phyloP scores from a whole-genome alignment of 2,329 filamentous ascomycete species.

The Hypoxylon sp. region DNA sequence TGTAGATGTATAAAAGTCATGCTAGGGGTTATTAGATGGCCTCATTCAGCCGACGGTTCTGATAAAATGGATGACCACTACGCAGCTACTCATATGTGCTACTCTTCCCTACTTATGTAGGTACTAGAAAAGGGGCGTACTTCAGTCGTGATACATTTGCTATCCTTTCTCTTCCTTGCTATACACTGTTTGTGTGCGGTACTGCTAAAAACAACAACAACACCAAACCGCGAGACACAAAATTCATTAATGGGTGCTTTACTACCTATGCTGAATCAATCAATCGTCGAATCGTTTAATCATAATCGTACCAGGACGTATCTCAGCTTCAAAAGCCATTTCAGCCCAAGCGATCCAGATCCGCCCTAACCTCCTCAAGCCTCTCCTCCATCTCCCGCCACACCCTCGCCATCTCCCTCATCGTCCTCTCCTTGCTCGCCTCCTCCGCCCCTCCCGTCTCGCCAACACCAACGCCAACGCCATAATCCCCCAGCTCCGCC shows the following conservation, averaged over 20 bases:
- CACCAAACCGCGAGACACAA: not conserved
- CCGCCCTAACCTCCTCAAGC: constrained; percentile 62
- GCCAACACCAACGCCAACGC: constrained; percentile 55
- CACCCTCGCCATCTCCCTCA: constrained; percentile 66
- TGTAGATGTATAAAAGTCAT: too few species aligned
- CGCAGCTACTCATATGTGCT: not conserved
- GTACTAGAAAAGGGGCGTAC: not conserved
- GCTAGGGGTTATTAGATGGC: too few species aligned
- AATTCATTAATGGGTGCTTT: constrained; percentile 5
- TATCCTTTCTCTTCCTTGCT: not conserved
- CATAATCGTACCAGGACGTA: constrained; percentile 1
- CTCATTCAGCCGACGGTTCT: too few species aligned
- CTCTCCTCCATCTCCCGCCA: constrained; percentile 63
- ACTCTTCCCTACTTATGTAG: not conserved
- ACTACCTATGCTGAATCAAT: not conserved
- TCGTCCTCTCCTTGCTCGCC: constrained; percentile 58
- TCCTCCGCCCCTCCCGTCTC: constrained; percentile 46
- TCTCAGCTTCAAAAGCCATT: constrained; percentile 1
- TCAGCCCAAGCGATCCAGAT: constrained; percentile 55
- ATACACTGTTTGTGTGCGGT: not conserved
- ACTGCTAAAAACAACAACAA: not conserved
- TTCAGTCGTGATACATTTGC: not conserved
- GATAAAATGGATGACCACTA: not conserved
- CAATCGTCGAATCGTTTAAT: too few species aligned
- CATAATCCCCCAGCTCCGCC: constrained; percentile 63